These are phyloP conservation scores for Blastobotrys buckinghamii DNA, from an alignment of 1,139 yeast genomes.

Conservation along the genomic window DNA sequence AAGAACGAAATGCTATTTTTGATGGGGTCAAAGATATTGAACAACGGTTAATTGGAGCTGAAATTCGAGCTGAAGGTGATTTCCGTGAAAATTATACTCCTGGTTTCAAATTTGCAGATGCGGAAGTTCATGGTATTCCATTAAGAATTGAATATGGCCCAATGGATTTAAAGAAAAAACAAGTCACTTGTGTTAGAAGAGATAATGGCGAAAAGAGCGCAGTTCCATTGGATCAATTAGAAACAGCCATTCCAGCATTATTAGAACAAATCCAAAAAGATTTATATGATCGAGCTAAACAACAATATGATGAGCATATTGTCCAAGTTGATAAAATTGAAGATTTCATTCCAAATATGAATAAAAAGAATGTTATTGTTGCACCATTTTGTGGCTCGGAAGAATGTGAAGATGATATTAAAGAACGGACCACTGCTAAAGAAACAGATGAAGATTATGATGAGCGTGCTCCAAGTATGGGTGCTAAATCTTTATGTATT, in stretches of 20 bases:
- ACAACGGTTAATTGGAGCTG: slow-evolving; percentile 34
- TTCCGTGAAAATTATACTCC: slow-evolving; percentile 93
- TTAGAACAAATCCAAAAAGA: slow-evolving; percentile 76
- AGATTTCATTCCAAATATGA: slow-evolving; percentile 89
- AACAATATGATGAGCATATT: slow-evolving; percentile 75
- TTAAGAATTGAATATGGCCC: slow-evolving; percentile 95
- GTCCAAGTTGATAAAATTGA: slow-evolving; percentile 77
- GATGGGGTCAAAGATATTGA: slow-evolving; percentile 53
- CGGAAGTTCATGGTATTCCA: slow-evolving; percentile 96
- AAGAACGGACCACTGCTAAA: slow-evolving; percentile 80
- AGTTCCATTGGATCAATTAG: slow-evolving; percentile 61
- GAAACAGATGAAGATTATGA: slow-evolving; percentile 84
- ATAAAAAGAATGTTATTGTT: slow-evolving; percentile 81
- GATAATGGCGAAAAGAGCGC: slow-evolving; percentile 72
- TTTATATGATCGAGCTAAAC: slow-evolving; percentile 72
- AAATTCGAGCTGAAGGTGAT: slow-evolving; percentile 76
- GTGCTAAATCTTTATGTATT: slow-evolving; percentile 97
- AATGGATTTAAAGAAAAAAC: slow-evolving; percentile 75
- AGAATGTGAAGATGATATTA: slow-evolving; percentile 96
- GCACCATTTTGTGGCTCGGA: slow-evolving; percentile 97
- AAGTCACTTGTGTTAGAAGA: slow-evolving; percentile 88
- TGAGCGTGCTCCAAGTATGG: slow-evolving; percentile 98
- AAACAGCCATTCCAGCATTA: slow-evolving; percentile 62
- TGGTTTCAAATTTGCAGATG: slow-evolving; percentile 98
- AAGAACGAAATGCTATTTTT: slow-evolving; percentile 61